These are phyloP conservation scores for Prunus campanulata DNA, from an alignment of 306 rosid genomes.

Conservation along the genomic window DNA sequence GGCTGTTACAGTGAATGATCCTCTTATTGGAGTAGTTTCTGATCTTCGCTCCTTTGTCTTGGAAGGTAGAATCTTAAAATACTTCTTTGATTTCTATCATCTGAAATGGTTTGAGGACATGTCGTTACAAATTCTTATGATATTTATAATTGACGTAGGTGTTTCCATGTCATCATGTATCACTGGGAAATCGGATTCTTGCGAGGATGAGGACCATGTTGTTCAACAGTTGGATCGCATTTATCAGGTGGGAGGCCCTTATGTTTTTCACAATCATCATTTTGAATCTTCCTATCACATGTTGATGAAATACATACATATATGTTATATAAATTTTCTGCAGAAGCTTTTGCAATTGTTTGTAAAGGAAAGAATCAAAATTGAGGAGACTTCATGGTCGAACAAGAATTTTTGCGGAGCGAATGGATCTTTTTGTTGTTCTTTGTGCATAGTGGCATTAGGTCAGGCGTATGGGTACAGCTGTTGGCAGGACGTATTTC, in stretches of 20 bases:
- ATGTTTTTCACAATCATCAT: not conserved
- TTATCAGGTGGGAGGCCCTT: slow-evolving; percentile 49
- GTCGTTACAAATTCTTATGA: not conserved
- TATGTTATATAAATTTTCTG: not conserved
- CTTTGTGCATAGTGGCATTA: slow-evolving; percentile 40
- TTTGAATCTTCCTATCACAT: not conserved
- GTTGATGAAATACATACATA: not conserved
- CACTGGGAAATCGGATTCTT: slow-evolving; percentile 37
- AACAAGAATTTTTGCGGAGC: slow-evolving; percentile 26
- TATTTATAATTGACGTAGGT: slow-evolving; percentile 32
- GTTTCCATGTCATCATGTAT: slow-evolving; percentile 60
- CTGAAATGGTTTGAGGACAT: not conserved
- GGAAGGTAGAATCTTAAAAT: slow-evolving; percentile 55
- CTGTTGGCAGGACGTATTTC: slow-evolving; percentile 58
- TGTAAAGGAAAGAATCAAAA: slow-evolving; percentile 42
- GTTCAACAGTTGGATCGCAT: slow-evolving; percentile 47
- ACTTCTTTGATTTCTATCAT: not conserved
- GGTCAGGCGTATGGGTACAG: slow-evolving; percentile 43
- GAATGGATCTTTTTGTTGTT: slow-evolving; percentile 51
- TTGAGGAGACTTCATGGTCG: slow-evolving; percentile 32
- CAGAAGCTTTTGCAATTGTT: slow-evolving; percentile 54
- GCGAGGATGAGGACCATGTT: slow-evolving; percentile 39
- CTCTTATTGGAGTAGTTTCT: slow-evolving; percentile 32
- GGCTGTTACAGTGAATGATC: slow-evolving; percentile 24
- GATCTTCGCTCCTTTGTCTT: slow-evolving; percentile 56